Percentiles rank a stretch among this genome's conserved stretches.
phyloP scores from a whole-genome alignment of 2,329 filamentous ascomycete genomes.

The Colletotrichum liaoningense region DNA sequence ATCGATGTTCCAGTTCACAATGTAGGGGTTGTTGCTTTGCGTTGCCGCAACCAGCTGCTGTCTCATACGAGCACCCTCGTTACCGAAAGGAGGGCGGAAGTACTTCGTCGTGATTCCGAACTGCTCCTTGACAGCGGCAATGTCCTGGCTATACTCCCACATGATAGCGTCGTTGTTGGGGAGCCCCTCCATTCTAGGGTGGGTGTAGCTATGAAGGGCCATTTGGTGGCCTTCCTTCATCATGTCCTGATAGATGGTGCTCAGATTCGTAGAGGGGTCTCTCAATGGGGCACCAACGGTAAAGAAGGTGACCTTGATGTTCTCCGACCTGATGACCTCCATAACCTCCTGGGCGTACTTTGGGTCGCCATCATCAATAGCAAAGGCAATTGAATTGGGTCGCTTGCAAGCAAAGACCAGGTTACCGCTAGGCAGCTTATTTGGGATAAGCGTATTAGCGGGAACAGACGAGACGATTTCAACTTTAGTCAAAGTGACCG shows the following conservation, averaged over 20 bases:
- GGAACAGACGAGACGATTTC: slow-evolving; percentile 71
- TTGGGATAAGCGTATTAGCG: slow-evolving; percentile 61
- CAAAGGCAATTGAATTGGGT: slow-evolving; percentile 78
- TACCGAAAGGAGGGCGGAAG: slow-evolving; percentile 78
- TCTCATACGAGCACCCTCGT: slow-evolving; percentile 73
- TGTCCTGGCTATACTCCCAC: slow-evolving; percentile 71
- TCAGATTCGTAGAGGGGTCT: slow-evolving; percentile 69
- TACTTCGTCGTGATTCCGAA: slow-evolving; percentile 57
- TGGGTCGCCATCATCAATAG: slow-evolving; percentile 77
- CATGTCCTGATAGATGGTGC: slow-evolving; percentile 74
- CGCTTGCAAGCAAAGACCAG: slow-evolving; percentile 73
- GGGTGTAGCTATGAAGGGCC: slow-evolving; percentile 75
- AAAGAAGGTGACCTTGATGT: slow-evolving; percentile 78
- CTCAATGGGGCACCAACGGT: slow-evolving; percentile 73
- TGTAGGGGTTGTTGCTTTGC: slow-evolving; percentile 62
- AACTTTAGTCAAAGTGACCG: slow-evolving; percentile 65
- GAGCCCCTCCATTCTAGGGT: slow-evolving; percentile 73
- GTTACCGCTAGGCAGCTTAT: slow-evolving; percentile 70
- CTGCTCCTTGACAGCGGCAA: slow-evolving; percentile 56
- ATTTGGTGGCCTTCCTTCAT: slow-evolving; percentile 72
- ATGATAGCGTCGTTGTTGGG: slow-evolving; percentile 65
- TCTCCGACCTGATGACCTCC: slow-evolving; percentile 69
- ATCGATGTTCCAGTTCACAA: slow-evolving; percentile 77
- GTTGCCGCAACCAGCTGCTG: slow-evolving; percentile 69
- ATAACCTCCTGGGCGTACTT: slow-evolving; percentile 54